Evolutionary conservation across 345 rosid genomes (phyloP), one percentile per base, ranked within the genome.

Genomic region (Noccaea bulbosa): DNA sequence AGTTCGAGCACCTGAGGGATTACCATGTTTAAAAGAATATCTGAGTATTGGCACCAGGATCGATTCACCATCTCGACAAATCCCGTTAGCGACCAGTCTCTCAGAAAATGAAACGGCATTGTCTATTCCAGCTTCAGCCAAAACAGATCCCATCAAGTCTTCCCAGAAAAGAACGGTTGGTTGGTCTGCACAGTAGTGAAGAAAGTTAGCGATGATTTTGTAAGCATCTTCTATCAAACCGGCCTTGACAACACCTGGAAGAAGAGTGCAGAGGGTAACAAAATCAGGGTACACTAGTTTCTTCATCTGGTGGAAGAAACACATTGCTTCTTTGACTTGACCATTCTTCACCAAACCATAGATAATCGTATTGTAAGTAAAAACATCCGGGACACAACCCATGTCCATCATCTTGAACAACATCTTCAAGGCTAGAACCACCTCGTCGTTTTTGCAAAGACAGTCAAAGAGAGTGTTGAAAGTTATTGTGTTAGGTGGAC

Each of bases 281-380:
- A 74, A 76, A 77, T 93, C 97, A 69, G 96, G 96, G 46, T 54
- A 71, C 15, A 89, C 78, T n/a, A 67, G 67, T 70, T 93, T 91
- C 83, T 80, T 89, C 98, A 91, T 93, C 80, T 91, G 97, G 80
- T 80, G 87, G 81, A 86, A 93, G 77, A 93, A 68, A 88, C 87
- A 84, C 72, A 93, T 80, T 46, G 96, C 97, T 14, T 76, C 77
- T 76, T 70, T 47, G 50, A 86, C 81, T 68, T 80, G 78, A 49
- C 82, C 81, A 49, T 77, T 85, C 81, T 80, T 93, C 74, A 85
- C 71, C 59, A 86, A 83, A 14, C 94, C 98, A 62, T 78, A 81
- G 70, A 93, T 93, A 46, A 93, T 57, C 41, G 93, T 87, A 80
- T 93, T 93, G 81, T 85, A 88, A 71, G 91, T 91, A 78, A 83